Evolutionary conservation across 129 eudicot species (phyloP), one percentile per base, ranked within the genome.

Genomic region (Arctium minus): DNA sequence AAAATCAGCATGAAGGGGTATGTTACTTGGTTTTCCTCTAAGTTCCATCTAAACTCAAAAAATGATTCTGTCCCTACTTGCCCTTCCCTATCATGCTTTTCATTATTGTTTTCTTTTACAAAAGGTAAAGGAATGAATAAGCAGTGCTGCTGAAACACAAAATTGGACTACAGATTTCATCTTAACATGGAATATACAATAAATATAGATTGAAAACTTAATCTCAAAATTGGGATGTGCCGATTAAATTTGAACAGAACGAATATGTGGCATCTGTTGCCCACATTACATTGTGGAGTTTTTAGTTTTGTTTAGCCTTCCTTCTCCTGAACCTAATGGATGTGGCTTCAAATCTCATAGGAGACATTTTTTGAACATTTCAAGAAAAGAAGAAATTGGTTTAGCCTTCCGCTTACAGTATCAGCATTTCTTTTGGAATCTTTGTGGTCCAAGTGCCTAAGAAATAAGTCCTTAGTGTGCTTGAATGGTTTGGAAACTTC

Each of bases 1-100:
- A 92, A 72, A 93, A 82, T 85, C 99, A 92, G 81, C 92, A 75
- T 86, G 99, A 96, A 87, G 89, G 84, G 84, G 99, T 96, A 87
- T 35, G 94, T 85, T n/a, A 50, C 62, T 18, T 50, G 46, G 39
- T 39, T 70, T 78, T 38, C 22, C 8, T 50, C 64, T 1, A 35
- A 70, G 70, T 62, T 62, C 30, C 31, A n/a, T 62, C 31, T n/a
- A 62, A 62, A 62, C 31, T 4, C 2, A 18, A 22, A 62, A 62
- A 17, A n/a, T 18, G 70, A 62, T n/a, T 62, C 8, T n/a, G 27
- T 60, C 30, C 30, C 29, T 60, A 18, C 68, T 60, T 60, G 29
- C 1, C 68, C 29, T 60, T 6, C 22, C 22, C 8, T 62, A 62
- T 18, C 31, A 18, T 18, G 30, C 29, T 62, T 62, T 50, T 50